Base-by-base conservation (phyloP, 371 early-diverging fungal species). In the Syncephalis fuscata region DNA sequence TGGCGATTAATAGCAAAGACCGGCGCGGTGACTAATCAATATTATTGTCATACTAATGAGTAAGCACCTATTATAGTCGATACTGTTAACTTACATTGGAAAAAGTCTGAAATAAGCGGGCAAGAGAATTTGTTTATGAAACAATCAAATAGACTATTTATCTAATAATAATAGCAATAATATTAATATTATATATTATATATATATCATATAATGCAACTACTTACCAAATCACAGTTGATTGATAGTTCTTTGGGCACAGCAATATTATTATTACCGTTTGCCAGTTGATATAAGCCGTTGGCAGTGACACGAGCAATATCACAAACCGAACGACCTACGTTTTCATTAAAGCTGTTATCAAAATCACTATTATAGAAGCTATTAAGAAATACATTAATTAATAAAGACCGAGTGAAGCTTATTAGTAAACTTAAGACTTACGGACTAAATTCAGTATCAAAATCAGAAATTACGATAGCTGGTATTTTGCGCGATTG, bases 351-450 rank as follows among this genome's bases (percentile, higher is more conserved):
- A 21, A 47, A 51, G 43, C 50, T 66, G 20, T 68, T 65, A 57
- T 87, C 88, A 37, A 70, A 63, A 47, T 84, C 83, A 17, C 72
- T 68, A 48, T 76, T 74, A 55, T 75, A 76, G 48, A 64, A 79
- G 20, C 74, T 79, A 48, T 38, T 21, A 9, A 54, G 20, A 7
- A n/a, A 21, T 17, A 7, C 17, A n/a, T 19, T 17, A 17, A 15
- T n/a, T 21, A 50, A 47, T 45, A 26, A 32, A 49, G 36, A 21
- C 40, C 15, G 32, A 48, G 24, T 24, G 39, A n/a, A n/a, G n/a
- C n/a, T n/a, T n/a, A n/a, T n/a, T n/a, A n/a, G n/a, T n/a, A n/a
- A n/a, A n/a, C n/a, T n/a, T n/a, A 39, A n/a, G 16, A 55, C 47
- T 50, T 57, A 77, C 75, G 51, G 55, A 44, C 68, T 70, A 19